Percentiles rank a stretch among this genome's conserved stretches.
phyloP scores from a whole-genome alignment of 2,329 filamentous ascomycete species.

The Aspergillus novofumigatus region DNA sequence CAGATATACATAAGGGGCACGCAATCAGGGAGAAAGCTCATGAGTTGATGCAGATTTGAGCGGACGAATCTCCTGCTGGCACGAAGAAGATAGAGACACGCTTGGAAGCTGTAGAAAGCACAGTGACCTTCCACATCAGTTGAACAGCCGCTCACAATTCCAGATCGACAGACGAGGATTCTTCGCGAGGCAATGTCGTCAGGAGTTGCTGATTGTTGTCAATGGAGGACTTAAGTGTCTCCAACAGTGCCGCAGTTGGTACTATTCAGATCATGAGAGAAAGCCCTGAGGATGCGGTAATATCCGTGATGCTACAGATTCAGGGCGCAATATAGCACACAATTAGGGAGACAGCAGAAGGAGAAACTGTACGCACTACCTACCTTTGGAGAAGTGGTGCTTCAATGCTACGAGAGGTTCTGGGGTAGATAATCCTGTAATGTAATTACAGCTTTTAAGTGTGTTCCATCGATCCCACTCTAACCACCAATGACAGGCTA shows the following conservation, averaged over 20 bases:
- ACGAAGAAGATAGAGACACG: neutral
- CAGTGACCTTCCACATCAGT: neutral
- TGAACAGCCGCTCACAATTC: neutral
- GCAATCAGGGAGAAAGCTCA: neutral
- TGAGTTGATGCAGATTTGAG: neutral
- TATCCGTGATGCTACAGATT: too few relatives aligned
- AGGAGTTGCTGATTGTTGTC: neutral
- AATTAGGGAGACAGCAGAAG: too few relatives aligned
- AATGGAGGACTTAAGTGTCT: neutral
- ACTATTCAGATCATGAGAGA: neutral
- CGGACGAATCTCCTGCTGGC: neutral
- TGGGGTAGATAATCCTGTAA: neutral
- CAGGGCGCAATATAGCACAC: neutral
- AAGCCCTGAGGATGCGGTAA: too few relatives aligned
- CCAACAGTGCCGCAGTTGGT: neutral
- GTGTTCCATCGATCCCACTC: neutral
- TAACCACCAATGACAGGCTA: neutral
- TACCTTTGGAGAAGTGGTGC: neutral
- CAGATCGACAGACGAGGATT: neutral
- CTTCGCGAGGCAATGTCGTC: neutral
- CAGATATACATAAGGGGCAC: neutral
- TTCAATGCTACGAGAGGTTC: neutral
- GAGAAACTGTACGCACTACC: neutral
- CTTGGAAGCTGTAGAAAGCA: neutral
- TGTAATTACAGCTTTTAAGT: neutral